Base-by-base conservation (phyloP, 768 basidiomycete genomes). In the Suillus cothurnatus region DNA sequence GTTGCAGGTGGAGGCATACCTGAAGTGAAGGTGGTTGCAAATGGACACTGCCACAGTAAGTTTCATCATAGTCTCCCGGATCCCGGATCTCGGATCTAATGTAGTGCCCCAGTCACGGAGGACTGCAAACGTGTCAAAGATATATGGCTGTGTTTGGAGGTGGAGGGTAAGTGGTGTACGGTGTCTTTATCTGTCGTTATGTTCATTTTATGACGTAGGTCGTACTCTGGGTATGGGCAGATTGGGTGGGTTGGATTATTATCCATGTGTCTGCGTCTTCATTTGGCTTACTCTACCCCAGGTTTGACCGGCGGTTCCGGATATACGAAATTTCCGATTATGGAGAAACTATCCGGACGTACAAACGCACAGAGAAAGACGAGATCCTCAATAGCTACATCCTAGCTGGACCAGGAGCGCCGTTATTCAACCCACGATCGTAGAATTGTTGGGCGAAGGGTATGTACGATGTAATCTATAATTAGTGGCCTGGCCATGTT, bases 131-230 rank as follows among this genome's bases (percentile, higher is more conserved):
- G 95, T 19, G 83, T 94, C 21, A 85, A 88, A 64, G 93, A 93
- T 12, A 85, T 98, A 17, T 98, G 97, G 96, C 79, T 89, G 67
- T 97, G 95, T 77, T 96, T 72, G 91, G 91, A 9, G 93, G 93
- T 47, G 93, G 92, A 74, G 90, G 91, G 84, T 90, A 71, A 76
- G 87, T 80, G 63, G 49, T 36, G n/a, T 36, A 41, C 39, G 5
- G 11, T 4, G 17, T 3, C 6, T 2, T 26, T 36, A 31, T n/a
- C 31, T 53, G 26, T 45, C 53, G 14, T 4, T 50, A 28, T 31
- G 26, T 31, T 45, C 57, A 50, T 45, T 41, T 23, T 62, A 11
- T 55, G 53, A 38, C 62, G 11, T 64, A 91, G 90, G 7, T 93
- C 92, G 7, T 95, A 92, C 73, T 90, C 91, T 39, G 93, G 89